Evolutionary conservation across 345 rosid species (phyloP).

Genomic region (Chamaenerion angustifolium): DNA sequence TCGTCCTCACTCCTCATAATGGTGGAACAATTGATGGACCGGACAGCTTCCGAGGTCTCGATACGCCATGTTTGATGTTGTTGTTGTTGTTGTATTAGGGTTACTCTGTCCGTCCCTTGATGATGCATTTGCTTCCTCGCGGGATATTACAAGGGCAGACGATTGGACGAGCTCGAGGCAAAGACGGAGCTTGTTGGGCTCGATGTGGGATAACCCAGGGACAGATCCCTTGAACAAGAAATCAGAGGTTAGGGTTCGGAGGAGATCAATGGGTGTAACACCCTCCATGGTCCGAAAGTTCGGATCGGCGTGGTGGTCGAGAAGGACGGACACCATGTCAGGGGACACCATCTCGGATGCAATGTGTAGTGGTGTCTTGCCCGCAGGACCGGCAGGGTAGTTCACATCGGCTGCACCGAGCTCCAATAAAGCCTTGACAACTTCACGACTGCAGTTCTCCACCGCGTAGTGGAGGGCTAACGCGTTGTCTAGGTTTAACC

Average conservation of each 20-base stretch:
- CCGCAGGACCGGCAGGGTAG: constrained; percentile 80
- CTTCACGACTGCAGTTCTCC: constrained; percentile 94
- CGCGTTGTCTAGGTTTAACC: constrained; percentile 89
- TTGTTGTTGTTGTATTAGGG: constrained; percentile 34
- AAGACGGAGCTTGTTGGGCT: constrained; percentile 87
- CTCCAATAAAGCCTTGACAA: constrained; percentile 91
- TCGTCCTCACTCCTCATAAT: constrained; percentile 33
- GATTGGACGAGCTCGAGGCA: constrained; percentile 99
- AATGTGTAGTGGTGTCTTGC: constrained; percentile 83
- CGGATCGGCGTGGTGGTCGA: constrained; percentile 96
- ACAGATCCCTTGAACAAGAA: constrained; percentile 98
- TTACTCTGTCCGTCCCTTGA: constrained; percentile 54
- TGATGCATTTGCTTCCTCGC: constrained; percentile 80
- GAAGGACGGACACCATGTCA: constrained; percentile 91
- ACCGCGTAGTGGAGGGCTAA: constrained; percentile 92
- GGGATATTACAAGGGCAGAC: constrained; percentile 84
- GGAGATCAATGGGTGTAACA: constrained; percentile 81
- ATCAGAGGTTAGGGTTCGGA: constrained; percentile 91
- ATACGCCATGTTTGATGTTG: constrained; percentile 53
- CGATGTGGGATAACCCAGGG: constrained; percentile 86
- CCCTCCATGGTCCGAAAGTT: constrained; percentile 87
- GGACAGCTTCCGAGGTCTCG: constrained; percentile 47
- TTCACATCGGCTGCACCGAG: constrained; percentile 97
- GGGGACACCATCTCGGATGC: constrained; percentile 99
- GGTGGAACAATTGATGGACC: constrained; percentile 58